phyloP scores from a whole-genome alignment of 148 eudicot genomes.

The Diospyros kaki region DNA sequence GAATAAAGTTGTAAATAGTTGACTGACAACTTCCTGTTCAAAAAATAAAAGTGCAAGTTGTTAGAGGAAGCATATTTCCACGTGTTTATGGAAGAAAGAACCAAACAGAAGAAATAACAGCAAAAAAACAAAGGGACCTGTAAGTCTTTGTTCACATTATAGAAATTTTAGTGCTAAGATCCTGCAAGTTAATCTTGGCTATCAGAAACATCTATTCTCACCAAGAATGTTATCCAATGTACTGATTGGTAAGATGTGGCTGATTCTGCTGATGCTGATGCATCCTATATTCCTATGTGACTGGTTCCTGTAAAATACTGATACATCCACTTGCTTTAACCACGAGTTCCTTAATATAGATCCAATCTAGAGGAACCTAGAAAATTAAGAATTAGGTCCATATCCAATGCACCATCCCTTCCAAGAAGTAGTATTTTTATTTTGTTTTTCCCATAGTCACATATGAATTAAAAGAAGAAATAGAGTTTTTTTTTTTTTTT shows the following conservation, averaged over 20 bases:
- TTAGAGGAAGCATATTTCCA: neutral
- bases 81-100: neutral
- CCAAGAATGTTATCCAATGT: neutral
- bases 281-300: too few relatives aligned
- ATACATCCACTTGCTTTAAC: conserved; percentile 1
- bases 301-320: neutral
- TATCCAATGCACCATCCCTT: neutral
- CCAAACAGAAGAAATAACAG: too few relatives aligned
- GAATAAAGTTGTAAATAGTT: conserved; percentile 54
- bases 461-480: neutral
- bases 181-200: too few relatives aligned
- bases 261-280: too few relatives aligned
- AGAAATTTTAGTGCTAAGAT: too few relatives aligned
- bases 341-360: neutral
- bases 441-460: neutral
- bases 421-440: neutral
- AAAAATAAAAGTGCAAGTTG: conserved; percentile 18
- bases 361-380: neutral
- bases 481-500: neutral
- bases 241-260: neutral
- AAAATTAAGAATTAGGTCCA: neutral
- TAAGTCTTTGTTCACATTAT: too few relatives aligned
- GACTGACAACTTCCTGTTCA: conserved; percentile 75
- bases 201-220: neutral
- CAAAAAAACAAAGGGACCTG: neutral